Evolutionary conservation across 73 alveolate genomes (phyloP).

Genomic region (Paramecium biaurelia): DNA sequence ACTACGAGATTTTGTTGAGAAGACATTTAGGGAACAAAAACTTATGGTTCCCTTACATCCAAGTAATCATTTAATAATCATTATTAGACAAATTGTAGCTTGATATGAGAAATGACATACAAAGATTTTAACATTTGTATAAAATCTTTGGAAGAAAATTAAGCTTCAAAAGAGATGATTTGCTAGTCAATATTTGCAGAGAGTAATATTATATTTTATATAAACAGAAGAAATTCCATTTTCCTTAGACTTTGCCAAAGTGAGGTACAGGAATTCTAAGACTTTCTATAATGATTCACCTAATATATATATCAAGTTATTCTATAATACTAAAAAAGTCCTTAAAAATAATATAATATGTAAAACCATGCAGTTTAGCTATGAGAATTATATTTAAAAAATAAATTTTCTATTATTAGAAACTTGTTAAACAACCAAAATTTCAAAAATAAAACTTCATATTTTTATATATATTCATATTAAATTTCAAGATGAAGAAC

Average conservation of each 20-base stretch:
- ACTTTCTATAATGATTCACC: not conserved
- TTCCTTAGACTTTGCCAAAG: not conserved
- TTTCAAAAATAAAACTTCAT: not conserved
- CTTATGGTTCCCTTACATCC: slow-evolving; percentile 51
- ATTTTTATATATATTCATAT: too few species aligned
- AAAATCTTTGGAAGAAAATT: slow-evolving; percentile 30
- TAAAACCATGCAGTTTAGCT: not conserved
- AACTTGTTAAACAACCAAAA: not conserved
- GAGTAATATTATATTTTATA: not conserved
- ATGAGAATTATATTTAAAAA: not conserved
- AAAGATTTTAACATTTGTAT: slow-evolving; percentile 37
- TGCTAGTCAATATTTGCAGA: not conserved
- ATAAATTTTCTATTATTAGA: not conserved
- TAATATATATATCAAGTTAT: not conserved
- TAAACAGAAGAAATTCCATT: not conserved
- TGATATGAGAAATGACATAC: not conserved
- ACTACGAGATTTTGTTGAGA: slow-evolving; percentile 24
- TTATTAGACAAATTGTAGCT: not conserved
- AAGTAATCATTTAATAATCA: not conserved
- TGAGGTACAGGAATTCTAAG: not conserved
- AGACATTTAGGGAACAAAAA: not conserved
- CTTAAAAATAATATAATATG: not conserved
- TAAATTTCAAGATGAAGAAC: too few species aligned
- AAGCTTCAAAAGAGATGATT: slow-evolving; percentile 28
- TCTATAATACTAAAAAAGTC: not conserved